Conservation (phyloP, 371 early-diverging fungal species). For the Lichtheimia corymbifera region DNA sequence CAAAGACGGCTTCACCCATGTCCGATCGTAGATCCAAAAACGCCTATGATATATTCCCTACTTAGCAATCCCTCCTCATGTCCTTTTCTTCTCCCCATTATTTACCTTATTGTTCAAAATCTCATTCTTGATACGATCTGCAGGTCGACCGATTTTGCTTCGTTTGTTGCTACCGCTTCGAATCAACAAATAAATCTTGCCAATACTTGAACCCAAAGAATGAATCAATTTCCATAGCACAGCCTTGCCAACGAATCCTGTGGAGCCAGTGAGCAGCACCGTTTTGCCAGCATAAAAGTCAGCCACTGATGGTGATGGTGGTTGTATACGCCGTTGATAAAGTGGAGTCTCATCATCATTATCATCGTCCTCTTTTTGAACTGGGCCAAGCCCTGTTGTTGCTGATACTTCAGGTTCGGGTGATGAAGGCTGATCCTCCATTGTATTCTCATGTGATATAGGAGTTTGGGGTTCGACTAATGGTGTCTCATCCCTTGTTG, state of each 20-base stretch:
- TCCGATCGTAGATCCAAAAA: constrained; percentile 36
- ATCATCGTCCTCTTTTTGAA: no score
- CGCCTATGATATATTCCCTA: constrained; percentile 19
- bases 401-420: no score
- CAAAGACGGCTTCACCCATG: constrained; percentile 40
- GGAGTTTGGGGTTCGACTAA: no score
- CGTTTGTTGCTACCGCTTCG: constrained; percentile 52
- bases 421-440: no score
- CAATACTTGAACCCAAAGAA: constrained; percentile 33
- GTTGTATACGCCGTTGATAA: no score
- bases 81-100: no score
- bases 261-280: constrained; percentile 61
- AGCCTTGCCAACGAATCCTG: constrained; percentile 66
- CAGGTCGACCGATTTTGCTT: constrained; percentile 47
- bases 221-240: constrained; percentile 56
- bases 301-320: constrained; percentile 15
- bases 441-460: no score
- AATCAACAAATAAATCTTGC: constrained; percentile 41
- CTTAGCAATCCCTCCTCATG: background rate
- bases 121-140: constrained; percentile 45
- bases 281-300: constrained; percentile 38
- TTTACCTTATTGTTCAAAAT: constrained; percentile 45
- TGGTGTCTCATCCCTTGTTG: no score
- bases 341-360: no score
- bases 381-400: no score